Base-by-base conservation (phyloP, 805 yeast genomes). In the Scheffersomyces lignosus region DNA sequence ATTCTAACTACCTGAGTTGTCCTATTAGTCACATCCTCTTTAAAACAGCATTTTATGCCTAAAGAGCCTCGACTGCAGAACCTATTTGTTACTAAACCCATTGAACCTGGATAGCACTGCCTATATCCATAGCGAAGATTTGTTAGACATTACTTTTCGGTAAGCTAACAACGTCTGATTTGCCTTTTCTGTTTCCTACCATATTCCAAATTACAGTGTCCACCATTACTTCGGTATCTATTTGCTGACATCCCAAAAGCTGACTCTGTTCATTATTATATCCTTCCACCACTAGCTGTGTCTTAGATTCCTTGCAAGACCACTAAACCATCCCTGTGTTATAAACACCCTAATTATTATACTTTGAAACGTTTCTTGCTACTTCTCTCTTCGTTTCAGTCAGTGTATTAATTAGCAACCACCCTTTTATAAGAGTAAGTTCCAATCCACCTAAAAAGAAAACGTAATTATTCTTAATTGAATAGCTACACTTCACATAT, bases 341-440 rank as follows among this genome's bases (percentile, higher is more conserved):
- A 41, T 30, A 34, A 18, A 29, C 28, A 29, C 33, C n/a, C 26
- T 31, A 17, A 33, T 36, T 36, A 29, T 18, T 44, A 41, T 32
- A 37, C 34, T 47, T 48, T 60, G 70, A 58, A 56, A 61, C 71
- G 72, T 66, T 64, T 66, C 73, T 66, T 66, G 71, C 69, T 64
- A 66, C 73, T 66, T 66, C 73, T 66, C 71, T 65, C 60, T 51
- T 58, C 71, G 71, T 62, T 62, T 65, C 70, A 54, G 48, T 49
- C 39, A 39, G 38, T 20, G 10, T 42, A 40, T 43, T 44, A 41
- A 45, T 45, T 47, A 43, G 41, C 48, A 29, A 38, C 41, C 29
- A 37, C 31, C 46, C 42, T 41, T 25, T 31, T 32, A 38, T 31
- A 54, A 66, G 70, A 66, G 71, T 54, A 66, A 66, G 71, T 65